phyloP scores from a whole-genome alignment of 306 rosid genomes.

The Fragaria ananassa region DNA sequence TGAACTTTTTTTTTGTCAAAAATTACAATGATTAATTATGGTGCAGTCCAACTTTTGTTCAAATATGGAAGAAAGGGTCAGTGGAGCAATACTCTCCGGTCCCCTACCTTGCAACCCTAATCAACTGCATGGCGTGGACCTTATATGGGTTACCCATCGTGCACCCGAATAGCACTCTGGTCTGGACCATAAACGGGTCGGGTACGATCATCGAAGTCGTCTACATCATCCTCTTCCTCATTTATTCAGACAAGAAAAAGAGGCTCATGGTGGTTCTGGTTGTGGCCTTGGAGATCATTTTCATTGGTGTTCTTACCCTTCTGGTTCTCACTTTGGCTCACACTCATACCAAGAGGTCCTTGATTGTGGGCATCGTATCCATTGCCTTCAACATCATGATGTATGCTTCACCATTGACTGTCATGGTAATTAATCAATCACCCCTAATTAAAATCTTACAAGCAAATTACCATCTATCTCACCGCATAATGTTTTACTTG shows the following conservation, averaged over 20 bases:
- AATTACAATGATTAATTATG: neutral
- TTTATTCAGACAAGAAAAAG: constrained; percentile 49
- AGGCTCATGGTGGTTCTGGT: constrained; percentile 47
- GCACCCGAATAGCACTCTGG: constrained; percentile 57
- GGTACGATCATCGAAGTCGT: constrained; percentile 53
- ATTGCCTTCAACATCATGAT: constrained; percentile 74
- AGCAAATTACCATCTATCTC: neutral
- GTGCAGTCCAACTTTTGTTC: constrained; percentile 64
- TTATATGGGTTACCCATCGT: constrained; percentile 79
- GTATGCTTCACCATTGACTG: constrained; percentile 77
- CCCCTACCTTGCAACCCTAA: constrained; percentile 76
- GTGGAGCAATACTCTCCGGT: constrained; percentile 76
- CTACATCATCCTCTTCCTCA: constrained; percentile 58
- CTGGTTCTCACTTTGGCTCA: constrained; percentile 40
- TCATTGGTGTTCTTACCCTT: constrained; percentile 37
- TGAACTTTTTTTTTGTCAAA: neutral
- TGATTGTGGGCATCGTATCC: constrained; percentile 59
- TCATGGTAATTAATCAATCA: constrained; percentile 48
- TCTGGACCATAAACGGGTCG: constrained; percentile 67
- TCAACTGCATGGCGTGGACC: constrained; percentile 88
- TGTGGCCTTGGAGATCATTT: constrained; percentile 41
- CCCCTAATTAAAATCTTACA: neutral
- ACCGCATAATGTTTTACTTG: neutral
- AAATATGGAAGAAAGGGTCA: constrained; percentile 66
- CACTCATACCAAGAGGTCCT: constrained; percentile 36